These are phyloP conservation scores for Hyphopichia homilentoma DNA, from an alignment of 805 yeast species.

Conservation along the genomic window DNA sequence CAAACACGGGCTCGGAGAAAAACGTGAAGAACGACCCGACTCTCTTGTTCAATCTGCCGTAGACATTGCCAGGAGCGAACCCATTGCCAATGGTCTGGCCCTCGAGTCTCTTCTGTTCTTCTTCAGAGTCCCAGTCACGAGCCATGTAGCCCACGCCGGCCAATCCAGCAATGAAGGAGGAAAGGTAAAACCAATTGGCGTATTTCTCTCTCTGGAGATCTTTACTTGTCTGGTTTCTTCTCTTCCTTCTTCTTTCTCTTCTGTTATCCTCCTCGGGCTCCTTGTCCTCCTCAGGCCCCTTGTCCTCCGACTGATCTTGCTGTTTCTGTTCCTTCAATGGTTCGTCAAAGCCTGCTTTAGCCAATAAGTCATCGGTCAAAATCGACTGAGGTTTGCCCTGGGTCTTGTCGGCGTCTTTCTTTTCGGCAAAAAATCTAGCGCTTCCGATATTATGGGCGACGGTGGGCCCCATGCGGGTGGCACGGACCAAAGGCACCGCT, in stretches of 20 bases:
- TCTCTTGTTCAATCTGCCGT: slow-evolving; percentile 68
- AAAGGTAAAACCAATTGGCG: slow-evolving; percentile 69
- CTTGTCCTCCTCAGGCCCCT: slow-evolving; percentile 10
- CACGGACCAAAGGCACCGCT: no score
- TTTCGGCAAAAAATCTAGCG: no score
- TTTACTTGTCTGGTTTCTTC: slow-evolving; percentile 58
- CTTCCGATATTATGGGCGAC: no score
- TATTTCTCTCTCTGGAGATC: slow-evolving; percentile 80
- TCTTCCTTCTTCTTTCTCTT: slow-evolving; percentile 35
- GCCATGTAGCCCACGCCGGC: slow-evolving; percentile 63
- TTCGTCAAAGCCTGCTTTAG: slow-evolving; percentile 78
- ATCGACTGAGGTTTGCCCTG: slow-evolving; percentile 44
- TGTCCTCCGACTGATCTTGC: slow-evolving; percentile 11
- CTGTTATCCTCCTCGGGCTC: slow-evolving; percentile 6
- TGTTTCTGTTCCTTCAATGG: slow-evolving; percentile 14
- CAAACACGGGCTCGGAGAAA: slow-evolving; percentile 91
- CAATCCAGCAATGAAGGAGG: slow-evolving; percentile 50
- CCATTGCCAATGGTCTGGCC: slow-evolving; percentile 61
- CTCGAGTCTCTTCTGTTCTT: slow-evolving; percentile 53
- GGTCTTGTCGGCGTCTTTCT: no score
- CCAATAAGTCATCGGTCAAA: slow-evolving; percentile 75
- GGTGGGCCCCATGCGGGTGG: no score
- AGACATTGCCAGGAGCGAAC: slow-evolving; percentile 59
- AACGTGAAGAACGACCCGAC: slow-evolving; percentile 70
- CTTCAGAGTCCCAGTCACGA: slow-evolving; percentile 82